These are phyloP conservation scores for Daldinia bambusicola DNA, from an alignment of 495 filamentous ascomycete species.

Conservation along the genomic window DNA sequence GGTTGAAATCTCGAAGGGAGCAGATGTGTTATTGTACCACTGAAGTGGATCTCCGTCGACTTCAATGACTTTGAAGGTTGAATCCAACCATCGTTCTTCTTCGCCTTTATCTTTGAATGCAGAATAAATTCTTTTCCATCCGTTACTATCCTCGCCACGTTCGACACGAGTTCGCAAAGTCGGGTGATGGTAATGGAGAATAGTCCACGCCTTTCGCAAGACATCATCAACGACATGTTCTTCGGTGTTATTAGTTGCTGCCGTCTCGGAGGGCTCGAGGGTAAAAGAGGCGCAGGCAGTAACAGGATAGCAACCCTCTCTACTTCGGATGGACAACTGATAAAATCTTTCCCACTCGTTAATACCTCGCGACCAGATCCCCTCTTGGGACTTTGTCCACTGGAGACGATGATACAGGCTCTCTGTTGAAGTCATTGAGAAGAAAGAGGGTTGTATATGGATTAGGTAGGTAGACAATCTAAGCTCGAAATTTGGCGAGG, in stretches of 20 bases:
- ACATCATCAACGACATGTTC: slow-evolving; percentile 41
- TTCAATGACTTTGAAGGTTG: slow-evolving; percentile 51
- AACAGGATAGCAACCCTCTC: slow-evolving; percentile 46
- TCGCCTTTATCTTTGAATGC: slow-evolving; percentile 22
- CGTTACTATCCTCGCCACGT: slow-evolving; percentile 38
- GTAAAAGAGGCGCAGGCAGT: slow-evolving; percentile 55
- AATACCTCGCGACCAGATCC: slow-evolving; percentile 54
- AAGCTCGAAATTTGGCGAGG: background rate
- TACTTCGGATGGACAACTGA: slow-evolving; percentile 45
- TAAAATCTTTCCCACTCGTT: slow-evolving; percentile 61
- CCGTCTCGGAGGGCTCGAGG: slow-evolving; percentile 48
- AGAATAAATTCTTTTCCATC: slow-evolving; percentile 56
- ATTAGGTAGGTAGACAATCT: no score
- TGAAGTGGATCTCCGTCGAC: slow-evolving; percentile 46
- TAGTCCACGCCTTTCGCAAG: slow-evolving; percentile 55
- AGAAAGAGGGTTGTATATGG: background rate
- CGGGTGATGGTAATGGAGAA: slow-evolving; percentile 56
- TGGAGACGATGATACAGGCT: slow-evolving; percentile 11
- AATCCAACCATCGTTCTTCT: slow-evolving; percentile 50
- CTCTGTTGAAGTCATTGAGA: slow-evolving; percentile 6
- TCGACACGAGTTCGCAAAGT: slow-evolving; percentile 55
- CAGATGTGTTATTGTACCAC: slow-evolving; percentile 57
- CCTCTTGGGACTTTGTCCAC: slow-evolving; percentile 42
- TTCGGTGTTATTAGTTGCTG: slow-evolving; percentile 18
- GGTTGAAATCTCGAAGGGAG: slow-evolving; percentile 50